Percentiles rank a stretch among this genome's conserved stretches.
phyloP scores from a whole-genome alignment of 148 eudicot species.

The Camellia sinensis region DNA sequence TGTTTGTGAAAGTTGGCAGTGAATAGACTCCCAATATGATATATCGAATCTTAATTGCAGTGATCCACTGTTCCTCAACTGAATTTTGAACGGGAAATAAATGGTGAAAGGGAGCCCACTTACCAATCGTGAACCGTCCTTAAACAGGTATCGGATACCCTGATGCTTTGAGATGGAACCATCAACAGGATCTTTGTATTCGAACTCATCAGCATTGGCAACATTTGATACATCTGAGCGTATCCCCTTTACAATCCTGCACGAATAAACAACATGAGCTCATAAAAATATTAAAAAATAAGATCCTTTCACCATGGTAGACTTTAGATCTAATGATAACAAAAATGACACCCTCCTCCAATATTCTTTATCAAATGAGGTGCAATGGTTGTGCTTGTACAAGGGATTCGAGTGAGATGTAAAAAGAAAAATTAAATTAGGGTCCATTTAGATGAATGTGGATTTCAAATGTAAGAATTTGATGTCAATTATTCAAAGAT shows the following conservation, averaged over 20 bases:
- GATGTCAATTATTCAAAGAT: too few species aligned
- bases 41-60: background rate
- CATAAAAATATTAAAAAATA: background rate
- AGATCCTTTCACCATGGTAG: background rate
- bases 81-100: background rate
- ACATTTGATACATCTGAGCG: slow-evolving; percentile 66
- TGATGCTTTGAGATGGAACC: slow-evolving; percentile 93
- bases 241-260: slow-evolving; percentile 56
- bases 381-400: background rate
- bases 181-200: slow-evolving; percentile 95
- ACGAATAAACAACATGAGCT: slow-evolving; percentile 1
- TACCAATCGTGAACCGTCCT: slow-evolving; percentile 93
- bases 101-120: slow-evolving; percentile 12
- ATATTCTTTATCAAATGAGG: background rate
- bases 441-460: too few species aligned
- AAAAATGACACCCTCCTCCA: background rate
- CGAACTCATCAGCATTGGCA: slow-evolving; percentile 74
- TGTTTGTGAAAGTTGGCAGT: background rate
- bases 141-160: slow-evolving; percentile 90
- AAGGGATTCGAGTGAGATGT: too few species aligned
- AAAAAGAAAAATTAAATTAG: too few species aligned
- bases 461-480: too few species aligned
- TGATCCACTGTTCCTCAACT: background rate
- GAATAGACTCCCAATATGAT: background rate
- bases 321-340: background rate